Evolutionary conservation across 2,329 filamentous ascomycete genomes (phyloP).

Genomic region (Chaetomium globosum): DNA sequence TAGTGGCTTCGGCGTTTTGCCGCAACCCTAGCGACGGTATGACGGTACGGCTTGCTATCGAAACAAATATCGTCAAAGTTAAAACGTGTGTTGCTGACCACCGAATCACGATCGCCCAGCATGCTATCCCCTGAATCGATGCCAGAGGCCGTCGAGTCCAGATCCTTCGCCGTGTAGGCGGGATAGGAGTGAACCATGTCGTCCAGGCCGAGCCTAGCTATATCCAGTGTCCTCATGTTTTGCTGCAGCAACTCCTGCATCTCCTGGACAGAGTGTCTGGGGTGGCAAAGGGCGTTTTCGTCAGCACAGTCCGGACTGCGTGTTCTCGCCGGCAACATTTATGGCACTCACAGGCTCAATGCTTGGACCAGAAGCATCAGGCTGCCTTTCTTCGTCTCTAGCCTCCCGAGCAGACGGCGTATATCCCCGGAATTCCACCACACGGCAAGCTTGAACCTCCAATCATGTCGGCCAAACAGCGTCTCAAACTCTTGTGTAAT

Average conservation of each 20-base stretch:
- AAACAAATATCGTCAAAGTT: constrained; percentile 6
- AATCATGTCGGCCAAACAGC: constrained; percentile 4
- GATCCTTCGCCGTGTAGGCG: background rate
- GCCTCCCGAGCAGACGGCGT: background rate
- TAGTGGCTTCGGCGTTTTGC: background rate
- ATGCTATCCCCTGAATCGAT: constrained; percentile 3
- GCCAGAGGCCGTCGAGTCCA: constrained; percentile 2
- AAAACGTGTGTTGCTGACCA: constrained; percentile 5
- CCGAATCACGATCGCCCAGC: background rate
- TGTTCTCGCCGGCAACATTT: background rate
- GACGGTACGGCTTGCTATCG: constrained; percentile 5
- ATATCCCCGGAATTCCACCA: background rate
- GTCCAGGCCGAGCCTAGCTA: background rate
- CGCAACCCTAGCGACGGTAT: background rate
- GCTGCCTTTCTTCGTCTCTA: constrained; percentile 5
- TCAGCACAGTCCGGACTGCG: too few relatives aligned
- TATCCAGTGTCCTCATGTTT: constrained; percentile 2
- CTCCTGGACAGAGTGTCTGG: constrained; percentile 2
- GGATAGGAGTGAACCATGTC: constrained; percentile 1
- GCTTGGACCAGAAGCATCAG: constrained; percentile 2
- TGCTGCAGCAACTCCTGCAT: constrained; percentile 5
- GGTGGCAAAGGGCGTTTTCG: too few relatives aligned
- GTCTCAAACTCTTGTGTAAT: background rate
- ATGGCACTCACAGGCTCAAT: background rate
- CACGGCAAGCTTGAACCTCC: background rate